These are phyloP conservation scores for Pleurotus salmoneostramineus DNA, from an alignment of 768 basidiomycete genomes.

Conservation along the genomic window DNA sequence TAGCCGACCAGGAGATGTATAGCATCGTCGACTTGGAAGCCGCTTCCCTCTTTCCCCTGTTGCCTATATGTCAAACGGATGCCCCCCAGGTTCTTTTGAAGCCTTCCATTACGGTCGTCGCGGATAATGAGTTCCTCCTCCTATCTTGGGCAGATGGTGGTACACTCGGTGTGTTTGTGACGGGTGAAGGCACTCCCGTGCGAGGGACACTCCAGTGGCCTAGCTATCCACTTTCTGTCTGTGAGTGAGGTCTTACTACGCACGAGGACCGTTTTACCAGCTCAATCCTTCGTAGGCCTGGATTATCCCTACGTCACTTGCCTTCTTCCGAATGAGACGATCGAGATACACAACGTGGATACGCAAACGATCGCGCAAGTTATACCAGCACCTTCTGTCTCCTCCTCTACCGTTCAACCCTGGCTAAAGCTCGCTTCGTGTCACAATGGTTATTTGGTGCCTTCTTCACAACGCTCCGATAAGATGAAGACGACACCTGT, in stretches of 20 bases:
- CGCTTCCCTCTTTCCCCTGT: constrained; percentile 63
- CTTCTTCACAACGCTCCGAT: constrained; percentile 43
- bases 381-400: constrained; percentile 42
- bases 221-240: constrained; percentile 68
- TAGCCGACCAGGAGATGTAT: constrained; percentile 73
- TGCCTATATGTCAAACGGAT: constrained; percentile 74
- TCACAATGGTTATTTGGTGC: constrained; percentile 43
- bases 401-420: constrained; percentile 18
- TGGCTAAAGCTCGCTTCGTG: constrained; percentile 34
- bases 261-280: neutral
- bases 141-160: constrained; percentile 79
- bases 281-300: constrained; percentile 43
- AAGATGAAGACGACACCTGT: constrained; percentile 42
- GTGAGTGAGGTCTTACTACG: constrained; percentile 41
- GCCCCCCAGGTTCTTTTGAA: constrained; percentile 39
- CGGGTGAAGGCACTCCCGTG: constrained; percentile 80
- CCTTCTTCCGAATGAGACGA: constrained; percentile 71
- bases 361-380: constrained; percentile 71
- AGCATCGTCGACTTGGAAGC: constrained; percentile 76
- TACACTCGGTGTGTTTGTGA: constrained; percentile 86
- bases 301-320: constrained; percentile 82
- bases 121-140: constrained; percentile 79
- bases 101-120: constrained; percentile 73
- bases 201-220: constrained; percentile 88
- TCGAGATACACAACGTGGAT: constrained; percentile 80